Conservation (phyloP, 495 filamentous ascomycete genomes). For the Bacidia rubella region DNA sequence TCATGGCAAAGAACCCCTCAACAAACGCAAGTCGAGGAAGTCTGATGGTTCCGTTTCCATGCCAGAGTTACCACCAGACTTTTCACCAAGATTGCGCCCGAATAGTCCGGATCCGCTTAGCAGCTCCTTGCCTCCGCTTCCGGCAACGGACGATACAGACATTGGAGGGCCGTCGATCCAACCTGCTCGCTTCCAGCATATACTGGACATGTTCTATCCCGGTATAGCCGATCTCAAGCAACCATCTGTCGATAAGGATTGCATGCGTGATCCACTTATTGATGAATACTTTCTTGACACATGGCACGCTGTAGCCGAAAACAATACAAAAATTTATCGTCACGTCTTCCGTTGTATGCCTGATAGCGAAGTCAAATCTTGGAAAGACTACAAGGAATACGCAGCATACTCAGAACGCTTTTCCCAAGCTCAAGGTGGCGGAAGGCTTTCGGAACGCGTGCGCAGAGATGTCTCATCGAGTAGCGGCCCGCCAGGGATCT, state of each 20-base stretch:
- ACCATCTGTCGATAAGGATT: slow-evolving; percentile 49
- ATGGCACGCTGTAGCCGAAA: slow-evolving; percentile 79
- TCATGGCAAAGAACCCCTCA: slow-evolving; percentile 30
- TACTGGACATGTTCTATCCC: slow-evolving; percentile 36
- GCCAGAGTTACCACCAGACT: slow-evolving; percentile 36
- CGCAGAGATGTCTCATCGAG: slow-evolving; percentile 27
- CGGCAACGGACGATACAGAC: slow-evolving; percentile 62
- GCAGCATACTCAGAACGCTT: slow-evolving; percentile 67
- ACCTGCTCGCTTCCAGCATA: slow-evolving; percentile 31
- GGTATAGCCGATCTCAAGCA: slow-evolving; percentile 53
- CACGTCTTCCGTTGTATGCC: slow-evolving; percentile 95
- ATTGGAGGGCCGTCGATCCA: slow-evolving; percentile 51
- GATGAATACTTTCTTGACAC: slow-evolving; percentile 73
- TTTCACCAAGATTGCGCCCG: slow-evolving; percentile 36
- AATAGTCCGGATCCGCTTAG: slow-evolving; percentile 42
- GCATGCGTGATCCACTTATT: slow-evolving; percentile 72
- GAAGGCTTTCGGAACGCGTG: slow-evolving; percentile 34
- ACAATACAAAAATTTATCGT: slow-evolving; percentile 88
- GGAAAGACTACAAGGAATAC: slow-evolving; percentile 90
- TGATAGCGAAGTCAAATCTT: slow-evolving; percentile 82
- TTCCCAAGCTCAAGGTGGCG: slow-evolving; percentile 45
- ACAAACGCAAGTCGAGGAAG: slow-evolving; percentile 12
- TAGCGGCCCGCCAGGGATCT: slow-evolving; percentile 33
- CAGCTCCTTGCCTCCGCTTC: slow-evolving; percentile 51
- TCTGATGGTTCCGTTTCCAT: slow-evolving; percentile 29